Evolutionary conservation across 352 stramenopile genomes (phyloP), one percentile per base, ranked within the genome.

Genomic region (Phytophthora sansomeana): DNA sequence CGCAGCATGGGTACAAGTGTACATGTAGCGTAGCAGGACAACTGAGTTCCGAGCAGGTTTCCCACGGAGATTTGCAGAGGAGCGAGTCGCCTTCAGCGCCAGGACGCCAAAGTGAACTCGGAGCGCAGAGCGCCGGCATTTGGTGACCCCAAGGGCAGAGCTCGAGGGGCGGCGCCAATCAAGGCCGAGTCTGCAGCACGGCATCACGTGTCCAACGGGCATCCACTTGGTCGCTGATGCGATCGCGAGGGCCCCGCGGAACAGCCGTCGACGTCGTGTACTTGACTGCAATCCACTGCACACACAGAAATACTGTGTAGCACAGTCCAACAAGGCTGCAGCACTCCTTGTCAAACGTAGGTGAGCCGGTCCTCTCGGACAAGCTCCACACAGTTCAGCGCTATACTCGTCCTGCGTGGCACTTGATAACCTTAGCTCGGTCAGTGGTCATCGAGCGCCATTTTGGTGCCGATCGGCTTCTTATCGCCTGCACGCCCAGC

Each of bases 171-270:
- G 35, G 13, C 30, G 29, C 61, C 61, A 70, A 70, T 66, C 41
- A 66, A 9, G 28, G 49, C 32, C n/a, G 6, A n/a, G 55, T 55
- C 38, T 66, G 9, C 55, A 54, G 42, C 55, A 17, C 55, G 7
- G 44, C 63, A 70, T 70, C 63, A 70, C 55, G 16, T 24, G 29
- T 62, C 46, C 46, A 48, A 38, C 33, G 38, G 16, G 36, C 16
- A 14, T 42, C 21, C 38, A 43, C n/a, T 41, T 24, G 11, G 11
- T 41, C 14, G 35, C 11, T 11, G 38, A 43, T 43, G 38, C 38
- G 38, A 24, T 24, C 38, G 6, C 38, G 38, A 43, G 11, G 10
- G 4, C 42, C 39, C 14, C 19, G 21, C 19, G 42, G 21, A 49
- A 49, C 8, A 21, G 3, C 35, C 16, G 36, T 43, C 19, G 11